Percentiles rank a stretch among this genome's conserved stretches.
Evolutionary conservation across 768 basidiomycete genomes (phyloP).

Genomic region (Leccinum ochraceum): DNA sequence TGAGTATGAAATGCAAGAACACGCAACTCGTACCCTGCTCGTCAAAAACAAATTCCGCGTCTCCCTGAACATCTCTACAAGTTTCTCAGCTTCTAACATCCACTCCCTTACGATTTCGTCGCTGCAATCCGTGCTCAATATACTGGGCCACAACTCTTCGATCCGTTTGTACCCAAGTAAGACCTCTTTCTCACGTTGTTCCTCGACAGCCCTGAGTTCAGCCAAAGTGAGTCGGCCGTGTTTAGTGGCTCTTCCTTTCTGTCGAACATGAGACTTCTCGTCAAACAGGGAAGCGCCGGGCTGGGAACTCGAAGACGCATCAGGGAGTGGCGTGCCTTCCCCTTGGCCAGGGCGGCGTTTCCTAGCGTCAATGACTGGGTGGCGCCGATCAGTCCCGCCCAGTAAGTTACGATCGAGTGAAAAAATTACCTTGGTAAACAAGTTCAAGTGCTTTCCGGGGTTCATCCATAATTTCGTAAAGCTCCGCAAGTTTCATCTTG

Average conservation of each 20-base stretch:
- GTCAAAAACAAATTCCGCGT: constrained; percentile 82
- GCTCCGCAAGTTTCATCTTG: constrained; percentile 87
- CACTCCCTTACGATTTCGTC: constrained; percentile 66
- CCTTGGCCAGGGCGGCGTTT: constrained; percentile 43
- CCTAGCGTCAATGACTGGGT: constrained; percentile 59
- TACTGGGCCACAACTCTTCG: constrained; percentile 60
- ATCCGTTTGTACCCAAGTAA: constrained; percentile 57
- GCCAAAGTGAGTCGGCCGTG: constrained; percentile 52
- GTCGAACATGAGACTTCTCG: constrained; percentile 46
- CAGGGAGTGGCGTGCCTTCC: constrained; percentile 15
- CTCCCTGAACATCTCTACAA: constrained; percentile 89
- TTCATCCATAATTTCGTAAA: constrained; percentile 83
- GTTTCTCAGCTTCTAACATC: constrained; percentile 79
- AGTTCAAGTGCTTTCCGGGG: constrained; percentile 80
- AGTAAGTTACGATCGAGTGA: constrained; percentile 42
- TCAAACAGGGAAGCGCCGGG: constrained; percentile 60
- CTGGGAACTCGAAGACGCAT: constrained; percentile 18
- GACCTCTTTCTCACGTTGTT: constrained; percentile 65
- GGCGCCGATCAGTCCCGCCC: constrained; percentile 50
- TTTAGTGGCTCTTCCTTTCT: constrained; percentile 34
- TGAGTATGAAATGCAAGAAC: neutral
- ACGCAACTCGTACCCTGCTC: constrained; percentile 59
- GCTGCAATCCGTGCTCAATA: constrained; percentile 45
- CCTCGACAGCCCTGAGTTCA: constrained; percentile 64
- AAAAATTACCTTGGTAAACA: constrained; percentile 52